Evolutionary conservation across 768 basidiomycete genomes (phyloP).

Genomic region (Crepidotus variabilis): DNA sequence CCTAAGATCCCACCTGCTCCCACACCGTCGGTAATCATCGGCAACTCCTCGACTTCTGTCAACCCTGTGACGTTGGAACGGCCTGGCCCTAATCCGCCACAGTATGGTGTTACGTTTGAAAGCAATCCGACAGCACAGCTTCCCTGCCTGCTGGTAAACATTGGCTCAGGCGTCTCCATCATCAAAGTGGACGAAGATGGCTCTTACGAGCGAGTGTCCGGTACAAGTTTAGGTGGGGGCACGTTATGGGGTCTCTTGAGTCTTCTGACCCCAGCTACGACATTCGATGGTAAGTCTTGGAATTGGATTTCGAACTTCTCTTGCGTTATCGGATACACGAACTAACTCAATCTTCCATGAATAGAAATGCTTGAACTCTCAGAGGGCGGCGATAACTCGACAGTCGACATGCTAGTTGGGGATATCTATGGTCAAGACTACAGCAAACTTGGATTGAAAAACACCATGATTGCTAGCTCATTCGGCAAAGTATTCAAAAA

Average conservation of each 20-base stretch:
- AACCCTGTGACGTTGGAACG: constrained; percentile 50
- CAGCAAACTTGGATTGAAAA: constrained; percentile 91
- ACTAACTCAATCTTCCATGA: constrained; percentile 4
- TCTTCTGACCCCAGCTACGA: constrained; percentile 89
- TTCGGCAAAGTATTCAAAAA: constrained; percentile 99
- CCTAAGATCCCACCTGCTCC: constrained; percentile 12
- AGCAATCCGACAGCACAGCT: constrained; percentile 80
- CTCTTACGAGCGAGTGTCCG: constrained; percentile 92
- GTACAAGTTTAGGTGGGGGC: constrained; percentile 95
- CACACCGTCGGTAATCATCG: constrained; percentile 16
- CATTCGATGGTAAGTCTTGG: constrained; percentile 81
- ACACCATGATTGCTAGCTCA: constrained; percentile 95
- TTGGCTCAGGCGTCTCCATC: constrained; percentile 95
- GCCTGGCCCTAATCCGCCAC: constrained; percentile 88
- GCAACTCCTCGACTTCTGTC: constrained; percentile 8
- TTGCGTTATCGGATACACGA: constrained; percentile 2
- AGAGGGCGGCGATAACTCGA: constrained; percentile 89
- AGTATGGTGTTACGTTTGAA: constrained; percentile 87
- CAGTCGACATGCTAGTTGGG: constrained; percentile 97
- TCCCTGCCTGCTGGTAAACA: constrained; percentile 96
- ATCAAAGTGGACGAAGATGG: constrained; percentile 97
- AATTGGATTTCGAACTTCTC: constrained; percentile 5
- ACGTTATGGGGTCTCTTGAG: constrained; percentile 96
- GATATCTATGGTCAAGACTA: constrained; percentile 99
- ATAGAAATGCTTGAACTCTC: constrained; percentile 95